Evolutionary conservation across 2,329 filamentous ascomycete species (phyloP), one percentile per base, ranked within the genome.

Genomic region (Sporothrix mexicana): DNA sequence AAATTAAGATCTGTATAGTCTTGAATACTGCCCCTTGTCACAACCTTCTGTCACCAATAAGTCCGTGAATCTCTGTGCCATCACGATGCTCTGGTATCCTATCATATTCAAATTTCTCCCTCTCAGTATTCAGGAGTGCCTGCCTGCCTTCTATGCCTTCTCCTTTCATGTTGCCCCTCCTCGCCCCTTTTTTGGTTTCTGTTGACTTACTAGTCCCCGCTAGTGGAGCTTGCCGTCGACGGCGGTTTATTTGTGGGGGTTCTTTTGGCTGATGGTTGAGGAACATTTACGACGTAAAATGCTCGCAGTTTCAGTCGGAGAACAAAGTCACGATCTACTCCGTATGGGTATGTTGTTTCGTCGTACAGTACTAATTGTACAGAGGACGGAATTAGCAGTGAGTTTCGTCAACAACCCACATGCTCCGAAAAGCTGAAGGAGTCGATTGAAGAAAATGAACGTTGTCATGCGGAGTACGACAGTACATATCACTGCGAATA

Each of bases 191-290:
- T 68, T 68, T 43, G 13, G 49, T 23, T 69, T 69, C 17, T 69
- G 51, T 57, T 57, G 67, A 57, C 67, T 57, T 30, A 41, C n/a
- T 20, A 69, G 55, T 70, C 43, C 30, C 68, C 43, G 55, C 69
- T 61, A 62, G 69, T 62, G 69, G 69, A 70, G 69, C 69, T 57
- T 70, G 30, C 69, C 69, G 55, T 36, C 36, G 49, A 70, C 68
- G 68, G 30, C 36, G 49, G 67, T 36, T 12, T 69, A 55, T 41
- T 53, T 68, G 45, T 67, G 45, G 64, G 41, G 49, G 7, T 10
- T 17, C 36, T 49, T 25, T 47, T n/a, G 2, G 9, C 36, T 17
- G 20, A n/a, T 25, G 5, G 64, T 57, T 17, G 25, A 51, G 47
- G 49, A 53, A 57, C 67, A 67, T 36, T 23, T n/a, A n/a, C n/a